Base-by-base conservation (phyloP, 345 rosid species). In the Ceriops zippeliana region DNA sequence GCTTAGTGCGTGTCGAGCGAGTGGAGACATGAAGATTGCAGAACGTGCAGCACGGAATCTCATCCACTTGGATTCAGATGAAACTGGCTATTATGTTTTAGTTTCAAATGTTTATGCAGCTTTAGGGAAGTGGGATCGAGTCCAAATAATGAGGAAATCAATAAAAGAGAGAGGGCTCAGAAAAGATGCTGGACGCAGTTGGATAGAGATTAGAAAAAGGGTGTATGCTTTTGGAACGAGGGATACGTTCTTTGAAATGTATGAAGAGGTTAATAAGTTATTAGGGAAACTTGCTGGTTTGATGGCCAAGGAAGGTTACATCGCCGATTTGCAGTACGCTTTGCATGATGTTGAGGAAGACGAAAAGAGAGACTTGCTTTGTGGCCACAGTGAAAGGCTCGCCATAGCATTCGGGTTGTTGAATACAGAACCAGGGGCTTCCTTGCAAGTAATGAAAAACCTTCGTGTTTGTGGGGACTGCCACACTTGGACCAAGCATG, bases 401-500 rank as follows among this genome's bases (percentile, higher is more conserved):
- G 93, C 93, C 1, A 84, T 88, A 53, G 93, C 84, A 16, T 89
- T 85, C 69, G 95, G 89, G 24, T 78, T 86, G 70, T 63, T 89
- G 73, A 85, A 83, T 70, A 83, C 95, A 34, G 73, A 82, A 63
- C 80, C 89, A 58, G 86, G 86, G 64, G 83, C 83, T 30, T 76
- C 87, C 31, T 74, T 89, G 70, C 86, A 79, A 63, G 79, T 89
- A 54, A 82, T 89, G 83, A 89, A 89, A 83, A 89, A 89, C 74
- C 88, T 89, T 69, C 95, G 91, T 52, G 86, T 89, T 58, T 89
- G 95, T 74, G 85, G 86, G 69, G 95, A 89, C 76, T 89, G 95
- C 66, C 91, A 89, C 75, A 71, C 80, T 57, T 83, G 83, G 68
- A 89, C 91, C n/a, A 89, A 86, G 80, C 66, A 80, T 60, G 72